Conservation (phyloP, 148 eudicot species). For the Selenicereus undatus region DNA sequence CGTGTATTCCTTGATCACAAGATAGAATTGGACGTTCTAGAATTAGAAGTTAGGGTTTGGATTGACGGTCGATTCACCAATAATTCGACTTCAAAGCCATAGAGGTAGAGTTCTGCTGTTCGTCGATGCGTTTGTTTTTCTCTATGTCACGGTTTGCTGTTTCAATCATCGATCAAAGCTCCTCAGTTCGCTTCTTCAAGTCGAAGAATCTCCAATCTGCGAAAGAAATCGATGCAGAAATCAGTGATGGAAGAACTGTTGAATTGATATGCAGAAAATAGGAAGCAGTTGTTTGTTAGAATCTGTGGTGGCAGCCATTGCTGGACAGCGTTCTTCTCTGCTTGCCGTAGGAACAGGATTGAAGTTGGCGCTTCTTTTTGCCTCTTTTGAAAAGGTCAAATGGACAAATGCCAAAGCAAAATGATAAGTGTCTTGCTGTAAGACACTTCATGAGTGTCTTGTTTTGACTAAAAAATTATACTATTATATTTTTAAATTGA, state of each 20-base stretch:
- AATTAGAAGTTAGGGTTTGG: constrained; percentile 49
- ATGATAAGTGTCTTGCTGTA: no score
- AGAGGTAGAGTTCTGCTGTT: constrained; percentile 52
- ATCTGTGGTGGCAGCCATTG: no score
- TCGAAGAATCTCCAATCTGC: constrained; percentile 54
- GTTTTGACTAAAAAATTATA: no score
- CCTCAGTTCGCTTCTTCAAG: constrained; percentile 50
- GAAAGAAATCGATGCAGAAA: neutral
- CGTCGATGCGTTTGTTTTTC: constrained; percentile 48
- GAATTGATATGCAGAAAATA: no score
- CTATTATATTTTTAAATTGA: no score
- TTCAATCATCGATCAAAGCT: constrained; percentile 44
- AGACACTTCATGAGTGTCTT: no score
- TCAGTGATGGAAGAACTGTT: neutral
- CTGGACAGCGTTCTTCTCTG: no score
- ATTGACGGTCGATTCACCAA: constrained; percentile 50
- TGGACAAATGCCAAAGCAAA: no score
- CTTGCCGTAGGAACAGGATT: neutral
- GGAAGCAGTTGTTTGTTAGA: neutral
- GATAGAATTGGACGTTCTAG: neutral
- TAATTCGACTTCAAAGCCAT: constrained; percentile 62
- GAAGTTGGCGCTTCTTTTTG: neutral
- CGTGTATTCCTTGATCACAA: neutral
- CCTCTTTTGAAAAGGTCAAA: neutral
- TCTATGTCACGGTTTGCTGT: constrained; percentile 39